phyloP scores from a whole-genome alignment of 176 grass and related monocot genomes.

The Microstegium vimineum region DNA sequence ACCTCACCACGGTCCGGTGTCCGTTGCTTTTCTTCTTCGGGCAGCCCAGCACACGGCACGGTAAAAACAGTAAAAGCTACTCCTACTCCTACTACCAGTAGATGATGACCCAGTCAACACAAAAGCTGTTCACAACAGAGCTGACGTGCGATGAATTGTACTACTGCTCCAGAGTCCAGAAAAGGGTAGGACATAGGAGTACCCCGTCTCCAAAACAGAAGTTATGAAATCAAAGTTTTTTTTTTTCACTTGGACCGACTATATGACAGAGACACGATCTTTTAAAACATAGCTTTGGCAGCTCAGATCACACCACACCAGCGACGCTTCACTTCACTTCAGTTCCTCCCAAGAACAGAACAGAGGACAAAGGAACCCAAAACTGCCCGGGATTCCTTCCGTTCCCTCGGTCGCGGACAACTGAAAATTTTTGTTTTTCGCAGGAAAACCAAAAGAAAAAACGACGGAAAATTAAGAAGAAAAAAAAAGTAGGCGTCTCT shows the following conservation, averaged over 20 bases:
- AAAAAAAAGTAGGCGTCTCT: no score
- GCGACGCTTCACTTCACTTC: neutral
- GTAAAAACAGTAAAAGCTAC: no score
- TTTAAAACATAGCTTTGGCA: no score
- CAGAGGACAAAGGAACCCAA: conserved; percentile 12
- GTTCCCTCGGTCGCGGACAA: conserved; percentile 26
- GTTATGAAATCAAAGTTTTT: no score
- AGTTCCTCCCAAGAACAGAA: neutral
- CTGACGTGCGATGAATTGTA: neutral
- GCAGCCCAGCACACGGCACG: no score
- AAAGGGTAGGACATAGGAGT: no score
- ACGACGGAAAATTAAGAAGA: neutral
- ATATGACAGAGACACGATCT: no score
- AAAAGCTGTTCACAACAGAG: neutral
- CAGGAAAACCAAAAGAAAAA: neutral
- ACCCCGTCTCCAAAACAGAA: no score
- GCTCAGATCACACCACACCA: neutral
- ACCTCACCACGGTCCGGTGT: no score
- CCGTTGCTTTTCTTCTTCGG: neutral
- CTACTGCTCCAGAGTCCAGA: no score
- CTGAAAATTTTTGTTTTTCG: neutral
- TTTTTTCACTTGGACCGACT: no score
- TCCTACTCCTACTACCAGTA: neutral
- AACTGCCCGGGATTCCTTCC: conserved; percentile 2
- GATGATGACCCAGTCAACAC: neutral